These are phyloP conservation scores for Podospora tetraspora DNA, from an alignment of 495 filamentous ascomycete genomes.

Conservation along the genomic window DNA sequence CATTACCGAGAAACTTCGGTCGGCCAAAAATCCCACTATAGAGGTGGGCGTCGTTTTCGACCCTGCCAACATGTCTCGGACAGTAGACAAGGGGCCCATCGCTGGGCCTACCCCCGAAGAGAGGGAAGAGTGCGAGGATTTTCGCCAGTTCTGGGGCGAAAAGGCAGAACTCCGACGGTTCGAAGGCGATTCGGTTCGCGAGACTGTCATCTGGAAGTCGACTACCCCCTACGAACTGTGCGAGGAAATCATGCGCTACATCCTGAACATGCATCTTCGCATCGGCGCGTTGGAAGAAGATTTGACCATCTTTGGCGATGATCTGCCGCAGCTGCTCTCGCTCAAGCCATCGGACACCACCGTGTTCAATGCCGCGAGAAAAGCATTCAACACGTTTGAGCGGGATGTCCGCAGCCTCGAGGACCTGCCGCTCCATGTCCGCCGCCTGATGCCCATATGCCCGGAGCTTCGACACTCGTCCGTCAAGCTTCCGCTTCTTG, in stretches of 20 bases:
- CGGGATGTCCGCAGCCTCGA: conserved; percentile 68
- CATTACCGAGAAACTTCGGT: conserved; percentile 22
- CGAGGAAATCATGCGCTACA: conserved; percentile 70
- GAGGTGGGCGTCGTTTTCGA: conserved; percentile 67
- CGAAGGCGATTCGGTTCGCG: conserved; percentile 65
- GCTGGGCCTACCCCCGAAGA: conserved; percentile 56
- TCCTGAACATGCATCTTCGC: conserved; percentile 59
- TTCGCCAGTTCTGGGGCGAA: conserved; percentile 71
- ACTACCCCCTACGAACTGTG: conserved; percentile 56
- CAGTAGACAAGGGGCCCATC: conserved; percentile 79
- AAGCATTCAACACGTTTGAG: conserved; percentile 65
- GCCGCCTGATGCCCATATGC: conserved; percentile 67
- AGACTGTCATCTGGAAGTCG: conserved; percentile 77
- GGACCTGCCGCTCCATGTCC: conserved; percentile 71
- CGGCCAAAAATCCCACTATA: conserved; percentile 32
- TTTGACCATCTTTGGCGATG: conserved; percentile 57
- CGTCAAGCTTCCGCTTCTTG: conserved; percentile 45
- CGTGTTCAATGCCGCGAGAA: conserved; percentile 48
- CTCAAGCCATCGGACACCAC: conserved; percentile 38
- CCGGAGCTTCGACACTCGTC: conserved; percentile 71
- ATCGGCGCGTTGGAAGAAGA: conserved; percentile 39
- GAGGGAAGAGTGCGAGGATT: conserved; percentile 60
- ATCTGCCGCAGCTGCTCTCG: conserved; percentile 52
- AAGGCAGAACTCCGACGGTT: conserved; percentile 70
- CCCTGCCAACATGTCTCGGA: conserved; percentile 59